A percentile compares a stretch with the other conserved stretches of the same genome.
phyloP scores from a whole-genome alignment of 768 basidiomycete genomes.

The Podaxis pistillaris region DNA sequence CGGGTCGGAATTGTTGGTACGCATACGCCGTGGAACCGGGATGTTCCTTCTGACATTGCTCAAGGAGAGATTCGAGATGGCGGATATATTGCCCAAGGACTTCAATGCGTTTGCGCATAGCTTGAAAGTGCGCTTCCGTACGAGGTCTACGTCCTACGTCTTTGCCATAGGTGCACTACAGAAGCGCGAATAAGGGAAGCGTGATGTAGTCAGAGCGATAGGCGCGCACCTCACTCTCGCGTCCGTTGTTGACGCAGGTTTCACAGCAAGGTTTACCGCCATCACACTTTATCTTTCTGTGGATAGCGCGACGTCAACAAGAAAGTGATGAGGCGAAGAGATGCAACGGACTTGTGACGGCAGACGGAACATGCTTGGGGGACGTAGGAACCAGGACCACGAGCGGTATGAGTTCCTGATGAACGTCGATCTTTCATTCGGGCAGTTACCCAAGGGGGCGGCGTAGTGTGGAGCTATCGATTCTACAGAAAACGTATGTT shows the following conservation, averaged over 20 bases:
- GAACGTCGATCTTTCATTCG: conserved; percentile 9
- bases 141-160: conserved; percentile 39
- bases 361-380: conserved; percentile 37
- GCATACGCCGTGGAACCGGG: conserved; percentile 26
- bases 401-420: conserved; percentile 18
- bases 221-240: conserved; percentile 35
- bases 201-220: background rate
- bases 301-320: background rate
- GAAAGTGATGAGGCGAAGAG: conserved; percentile 3
- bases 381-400: conserved; percentile 37
- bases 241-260: conserved; percentile 36
- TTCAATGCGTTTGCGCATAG: conserved; percentile 38
- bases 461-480: background rate
- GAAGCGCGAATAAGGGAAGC: background rate
- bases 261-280: conserved; percentile 42
- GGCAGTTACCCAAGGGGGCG: background rate
- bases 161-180: conserved; percentile 43
- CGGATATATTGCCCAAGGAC: conserved; percentile 39
- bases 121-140: conserved; percentile 45
- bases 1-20: conserved; percentile 31
- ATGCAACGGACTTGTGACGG: conserved; percentile 32
- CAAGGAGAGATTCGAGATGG: conserved; percentile 40
- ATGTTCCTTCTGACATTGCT: conserved; percentile 39
- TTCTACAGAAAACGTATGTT: background rate
- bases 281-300: conserved; percentile 47